Base-by-base conservation (phyloP, 2,329 filamentous ascomycete species). In the Fusarium sp. region DNA sequence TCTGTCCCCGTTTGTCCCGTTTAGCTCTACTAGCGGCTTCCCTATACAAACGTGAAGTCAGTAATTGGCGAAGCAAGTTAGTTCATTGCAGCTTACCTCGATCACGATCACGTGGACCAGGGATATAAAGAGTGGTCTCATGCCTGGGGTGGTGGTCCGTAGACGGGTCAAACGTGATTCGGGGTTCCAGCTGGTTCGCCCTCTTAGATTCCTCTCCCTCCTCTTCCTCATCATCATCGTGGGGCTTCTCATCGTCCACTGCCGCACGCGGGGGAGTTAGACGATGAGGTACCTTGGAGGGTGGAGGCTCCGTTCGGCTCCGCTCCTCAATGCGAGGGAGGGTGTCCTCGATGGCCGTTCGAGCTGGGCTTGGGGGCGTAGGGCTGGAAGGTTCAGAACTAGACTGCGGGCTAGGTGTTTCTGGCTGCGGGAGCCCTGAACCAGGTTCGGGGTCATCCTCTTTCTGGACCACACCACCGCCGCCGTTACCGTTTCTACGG, bases 41-140 rank as follows among this genome's bases (percentile, higher is more conserved):
- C 78, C n/a, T n/a, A n/a, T n/a, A n/a, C n/a, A n/a, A n/a, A n/a
- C n/a, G n/a, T n/a, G n/a, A n/a, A n/a, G n/a, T n/a, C n/a, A n/a
- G n/a, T n/a, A n/a, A n/a, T n/a, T n/a, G n/a, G n/a, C n/a, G n/a
- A n/a, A n/a, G n/a, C n/a, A n/a, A n/a, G n/a, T n/a, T n/a, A n/a
- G n/a, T n/a, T n/a, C n/a, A n/a, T n/a, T 11, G 18, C 14, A 29
- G 43, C 54, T 6, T 69, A 76, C 80, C 80, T 57, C 72, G 73
- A 20, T 82, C 81, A 16, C 81, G 80, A 48, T 81, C 81, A n/a
- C 81, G 74, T 35, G 81, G 81, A 1, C 80, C 79, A 6, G 81
- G 81, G 10, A 82, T 81, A 27, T 82, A 80, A 2, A 82, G 68
- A 2, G 79, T 71, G 1, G 70, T 56, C 8, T 79, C 79, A 16